Conservation (phyloP, 176 grass and related monocot genomes). For the Aegilops sharonensis region DNA sequence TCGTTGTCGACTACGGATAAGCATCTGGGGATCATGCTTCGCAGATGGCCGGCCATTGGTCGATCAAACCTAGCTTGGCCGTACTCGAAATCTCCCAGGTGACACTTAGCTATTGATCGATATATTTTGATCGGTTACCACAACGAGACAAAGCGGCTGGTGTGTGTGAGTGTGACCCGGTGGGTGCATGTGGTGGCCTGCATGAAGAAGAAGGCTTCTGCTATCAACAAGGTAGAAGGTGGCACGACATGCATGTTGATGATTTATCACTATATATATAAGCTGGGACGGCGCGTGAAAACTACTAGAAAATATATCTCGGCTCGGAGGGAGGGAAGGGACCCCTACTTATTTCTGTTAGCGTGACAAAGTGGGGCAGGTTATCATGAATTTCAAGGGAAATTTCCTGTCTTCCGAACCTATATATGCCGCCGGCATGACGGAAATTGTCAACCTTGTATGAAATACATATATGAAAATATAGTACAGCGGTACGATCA, state of each 20-base stretch:
- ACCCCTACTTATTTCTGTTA: not conserved
- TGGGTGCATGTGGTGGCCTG: too few relatives aligned
- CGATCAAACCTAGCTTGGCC: not conserved
- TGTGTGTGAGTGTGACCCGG: not conserved
- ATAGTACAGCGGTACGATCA: not conserved
- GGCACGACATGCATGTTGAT: not conserved
- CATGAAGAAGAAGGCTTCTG: not conserved
- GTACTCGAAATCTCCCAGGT: not conserved
- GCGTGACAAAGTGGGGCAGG: not conserved
- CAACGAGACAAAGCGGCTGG: not conserved
- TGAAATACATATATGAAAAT: not conserved
- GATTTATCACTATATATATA: not conserved
- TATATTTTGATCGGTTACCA: not conserved
- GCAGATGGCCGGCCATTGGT: not conserved
- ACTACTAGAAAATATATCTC: not conserved
- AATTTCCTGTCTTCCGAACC: not conserved
- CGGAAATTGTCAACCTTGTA: not conserved
- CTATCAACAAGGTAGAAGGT: not conserved
- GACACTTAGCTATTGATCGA: too few relatives aligned
- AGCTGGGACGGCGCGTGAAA: too few relatives aligned
- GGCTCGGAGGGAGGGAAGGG: not conserved
- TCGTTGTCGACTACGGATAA: conserved; percentile 13
- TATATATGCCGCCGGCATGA: not conserved
- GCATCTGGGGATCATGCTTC: not conserved
- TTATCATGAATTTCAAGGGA: not conserved